phyloP scores from a whole-genome alignment of 306 rosid species.

The Parietaria judaica region DNA sequence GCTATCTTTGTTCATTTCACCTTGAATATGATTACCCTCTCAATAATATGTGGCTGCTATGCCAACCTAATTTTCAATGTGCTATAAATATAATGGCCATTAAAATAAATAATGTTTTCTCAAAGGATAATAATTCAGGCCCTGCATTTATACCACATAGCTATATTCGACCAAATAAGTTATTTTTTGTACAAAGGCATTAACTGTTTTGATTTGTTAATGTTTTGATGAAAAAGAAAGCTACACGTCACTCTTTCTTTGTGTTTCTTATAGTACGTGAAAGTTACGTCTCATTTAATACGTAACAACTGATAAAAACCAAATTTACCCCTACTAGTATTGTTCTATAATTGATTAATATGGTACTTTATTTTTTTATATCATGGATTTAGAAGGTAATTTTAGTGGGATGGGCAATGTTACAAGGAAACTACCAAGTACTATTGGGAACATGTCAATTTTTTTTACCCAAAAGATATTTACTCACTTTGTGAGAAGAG shows the following conservation, averaged over 20 bases:
- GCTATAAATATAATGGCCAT: neutral
- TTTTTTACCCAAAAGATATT: too few species aligned
- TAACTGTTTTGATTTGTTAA: neutral
- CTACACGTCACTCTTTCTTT: neutral
- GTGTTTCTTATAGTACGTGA: neutral
- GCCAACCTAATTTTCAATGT: neutral
- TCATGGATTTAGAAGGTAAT: too few species aligned
- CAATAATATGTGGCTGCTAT: neutral
- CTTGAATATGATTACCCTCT: neutral
- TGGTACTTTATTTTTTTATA: too few species aligned
- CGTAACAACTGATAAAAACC: neutral
- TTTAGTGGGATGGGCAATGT: too few species aligned
- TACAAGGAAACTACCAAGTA: too few species aligned
- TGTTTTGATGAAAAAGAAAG: neutral
- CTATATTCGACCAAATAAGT: neutral
- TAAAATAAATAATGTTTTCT: neutral
- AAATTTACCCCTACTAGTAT: neutral
- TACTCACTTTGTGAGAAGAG: too few species aligned
- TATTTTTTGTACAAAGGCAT: neutral
- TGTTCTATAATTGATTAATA: neutral
- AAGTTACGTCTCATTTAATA: neutral
- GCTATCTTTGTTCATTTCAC: neutral
- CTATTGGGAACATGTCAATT: too few species aligned
- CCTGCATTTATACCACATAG: neutral
- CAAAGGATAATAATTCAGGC: neutral